Conservation (phyloP, 2,329 filamentous ascomycete species). For the Raffaelea arxii region DNA sequence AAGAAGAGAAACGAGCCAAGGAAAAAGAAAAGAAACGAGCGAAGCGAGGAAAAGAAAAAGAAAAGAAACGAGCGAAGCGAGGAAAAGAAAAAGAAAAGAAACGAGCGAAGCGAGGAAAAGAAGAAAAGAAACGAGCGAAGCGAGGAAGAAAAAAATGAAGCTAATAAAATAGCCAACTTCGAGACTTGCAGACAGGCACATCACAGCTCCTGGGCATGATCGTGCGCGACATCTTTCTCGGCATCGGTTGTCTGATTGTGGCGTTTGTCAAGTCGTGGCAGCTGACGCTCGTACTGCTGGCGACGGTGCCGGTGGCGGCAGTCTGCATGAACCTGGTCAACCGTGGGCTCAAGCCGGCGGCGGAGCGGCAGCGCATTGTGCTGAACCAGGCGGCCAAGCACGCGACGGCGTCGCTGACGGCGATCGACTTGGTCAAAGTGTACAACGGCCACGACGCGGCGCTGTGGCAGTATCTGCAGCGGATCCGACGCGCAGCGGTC, state of each 20-base stretch:
- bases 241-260: constrained; percentile 55
- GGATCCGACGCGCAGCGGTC: constrained; percentile 14
- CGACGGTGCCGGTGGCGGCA: constrained; percentile 60
- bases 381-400: constrained; percentile 64
- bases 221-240: constrained; percentile 53
- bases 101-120: too few species aligned
- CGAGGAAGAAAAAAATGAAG: too few species aligned
- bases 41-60: too few species aligned
- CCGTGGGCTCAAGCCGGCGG: constrained; percentile 50
- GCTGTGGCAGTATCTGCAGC: constrained; percentile 50
- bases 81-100: too few species aligned
- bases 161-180: constrained; percentile 65
- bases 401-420: constrained; percentile 57
- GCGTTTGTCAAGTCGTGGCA: constrained; percentile 78
- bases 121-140: too few species aligned
- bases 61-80: too few species aligned
- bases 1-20: too few species aligned
- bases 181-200: constrained; percentile 70
- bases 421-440: constrained; percentile 79
- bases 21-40: too few species aligned
- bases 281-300: constrained; percentile 69
- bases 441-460: constrained; percentile 70
- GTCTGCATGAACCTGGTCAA: constrained; percentile 51
- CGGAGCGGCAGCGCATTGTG: constrained; percentile 58
- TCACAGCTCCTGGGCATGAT: constrained; percentile 71